Base-by-base conservation (phyloP, 2,329 filamentous ascomycete genomes). In the Pseudogymnoascus destructans region DNA sequence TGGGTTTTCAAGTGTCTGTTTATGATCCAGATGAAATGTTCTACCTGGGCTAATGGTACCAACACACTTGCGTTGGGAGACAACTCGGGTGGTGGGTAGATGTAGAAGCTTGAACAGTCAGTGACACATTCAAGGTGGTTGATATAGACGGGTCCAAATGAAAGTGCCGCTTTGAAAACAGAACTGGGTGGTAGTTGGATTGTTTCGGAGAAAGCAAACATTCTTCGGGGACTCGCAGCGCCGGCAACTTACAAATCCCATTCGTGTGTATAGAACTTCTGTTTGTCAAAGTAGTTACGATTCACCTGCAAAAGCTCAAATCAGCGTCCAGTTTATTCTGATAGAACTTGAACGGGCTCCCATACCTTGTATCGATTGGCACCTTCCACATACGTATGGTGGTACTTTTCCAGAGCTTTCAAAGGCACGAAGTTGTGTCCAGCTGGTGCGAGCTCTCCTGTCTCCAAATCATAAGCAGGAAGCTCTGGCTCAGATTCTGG, bases 171-270 rank as follows among this genome's bases (percentile, higher is more conserved):
- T 5, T 21, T 32, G 32, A 21, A 38, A 42, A 36, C 33, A 40
- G 30, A 25, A 58, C n/a, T 13, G 40, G 23, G n/a, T n/a, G 9
- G 38, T 57, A 40, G 11, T 25, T 54, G 32, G 25, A 55, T 27
- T 10, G 6, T 15, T 17, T 57, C 32, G 11, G 59, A 61, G 13
- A 33, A 56, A 38, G 30, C 17, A 36, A 49, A 56, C 30, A 52
- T 17, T 17, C 15, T 9, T 7, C 15, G 10, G 33, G 30, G 23
- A 38, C 17, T 5, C 5, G 32, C 57, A 30, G 15, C 52, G 1
- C 4, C 13, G 46, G 52, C 19, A 56, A 59, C 84, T 77, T 75
- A 93, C 87, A 95, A 73, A 62, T 92, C 83, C 90, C 90, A 95
- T 9, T 73, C 66, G 60, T 81, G 77, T 1, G 74, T 71, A 64